phyloP scores from a whole-genome alignment of 352 stramenopile species.

The Phytophthora melonis region DNA sequence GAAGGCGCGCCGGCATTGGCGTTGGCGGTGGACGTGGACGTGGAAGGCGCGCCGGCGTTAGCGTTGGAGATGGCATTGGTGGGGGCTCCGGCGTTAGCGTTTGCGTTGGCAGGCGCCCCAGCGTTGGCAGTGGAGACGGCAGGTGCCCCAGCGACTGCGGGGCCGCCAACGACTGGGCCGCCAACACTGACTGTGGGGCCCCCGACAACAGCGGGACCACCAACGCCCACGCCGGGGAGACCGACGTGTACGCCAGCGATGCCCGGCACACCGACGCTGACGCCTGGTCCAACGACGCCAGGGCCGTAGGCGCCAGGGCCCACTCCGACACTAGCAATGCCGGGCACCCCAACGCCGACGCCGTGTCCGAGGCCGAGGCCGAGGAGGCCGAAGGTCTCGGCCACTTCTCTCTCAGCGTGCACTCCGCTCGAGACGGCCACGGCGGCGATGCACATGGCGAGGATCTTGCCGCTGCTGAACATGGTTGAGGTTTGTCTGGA shows the following conservation, averaged over 20 bases:
- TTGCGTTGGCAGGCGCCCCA: no score
- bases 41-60: no score
- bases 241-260: slow-evolving; percentile 3
- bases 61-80: no score
- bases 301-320: neutral
- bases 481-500: slow-evolving; percentile 2
- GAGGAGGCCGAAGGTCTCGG: slow-evolving; percentile 10
- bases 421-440: slow-evolving; percentile 5
- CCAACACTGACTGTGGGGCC: neutral
- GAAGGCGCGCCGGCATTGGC: no score
- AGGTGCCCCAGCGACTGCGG: no score
- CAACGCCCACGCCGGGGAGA: neutral
- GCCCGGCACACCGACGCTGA: slow-evolving; percentile 3
- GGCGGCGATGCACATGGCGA: slow-evolving; percentile 12
- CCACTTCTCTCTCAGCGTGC: slow-evolving; percentile 6
- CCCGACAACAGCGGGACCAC: neutral
- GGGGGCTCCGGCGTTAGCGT: no score
- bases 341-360: slow-evolving; percentile 12
- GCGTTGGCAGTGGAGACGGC: no score
- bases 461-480: slow-evolving; percentile 21
- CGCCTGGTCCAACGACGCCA: neutral
- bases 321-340: slow-evolving; percentile 8
- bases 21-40: no score
- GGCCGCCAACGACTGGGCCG: no score
- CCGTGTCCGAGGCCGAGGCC: neutral